Conservation (phyloP, 1,139 yeast species). For the Hansenula sp. region DNA sequence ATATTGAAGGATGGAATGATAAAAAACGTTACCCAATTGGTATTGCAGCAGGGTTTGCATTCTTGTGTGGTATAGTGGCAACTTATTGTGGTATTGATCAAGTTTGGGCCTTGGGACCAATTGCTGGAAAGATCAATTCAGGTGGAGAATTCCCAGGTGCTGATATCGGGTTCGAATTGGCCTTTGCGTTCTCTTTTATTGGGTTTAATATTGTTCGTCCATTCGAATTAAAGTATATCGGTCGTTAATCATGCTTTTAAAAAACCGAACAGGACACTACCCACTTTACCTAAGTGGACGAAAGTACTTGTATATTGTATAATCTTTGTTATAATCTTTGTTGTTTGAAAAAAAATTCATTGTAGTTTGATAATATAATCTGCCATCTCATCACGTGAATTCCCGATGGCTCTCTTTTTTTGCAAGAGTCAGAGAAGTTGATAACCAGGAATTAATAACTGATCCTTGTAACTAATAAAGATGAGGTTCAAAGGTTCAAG, state of each 20-base stretch:
- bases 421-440: too few relatives aligned
- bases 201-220: conserved; percentile 61
- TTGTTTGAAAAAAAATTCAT: too few relatives aligned
- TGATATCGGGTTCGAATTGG: conserved; percentile 85
- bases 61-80: conserved; percentile 83
- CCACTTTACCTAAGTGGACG: too few relatives aligned
- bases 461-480: not conserved
- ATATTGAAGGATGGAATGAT: conserved; percentile 58
- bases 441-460: too few relatives aligned
- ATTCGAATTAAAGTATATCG: conserved; percentile 64
- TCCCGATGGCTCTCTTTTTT: too few relatives aligned
- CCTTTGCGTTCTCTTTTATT: conserved; percentile 64
- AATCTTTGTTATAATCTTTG: too few relatives aligned
- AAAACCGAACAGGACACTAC: too few relatives aligned
- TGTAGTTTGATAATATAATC: too few relatives aligned
- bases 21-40: conserved; percentile 65
- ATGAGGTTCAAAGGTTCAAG: too few relatives aligned
- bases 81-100: conserved; percentile 85
- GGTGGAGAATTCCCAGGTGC: conserved; percentile 61
- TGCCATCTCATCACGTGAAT: too few relatives aligned
- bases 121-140: conserved; percentile 45
- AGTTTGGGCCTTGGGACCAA: conserved; percentile 73
- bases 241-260: conserved; percentile 34
- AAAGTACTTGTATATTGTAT: too few relatives aligned
- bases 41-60: conserved; percentile 67